Evolutionary conservation across 352 stramenopile species (phyloP).

Genomic region (Aphanomyces cochlioides): DNA sequence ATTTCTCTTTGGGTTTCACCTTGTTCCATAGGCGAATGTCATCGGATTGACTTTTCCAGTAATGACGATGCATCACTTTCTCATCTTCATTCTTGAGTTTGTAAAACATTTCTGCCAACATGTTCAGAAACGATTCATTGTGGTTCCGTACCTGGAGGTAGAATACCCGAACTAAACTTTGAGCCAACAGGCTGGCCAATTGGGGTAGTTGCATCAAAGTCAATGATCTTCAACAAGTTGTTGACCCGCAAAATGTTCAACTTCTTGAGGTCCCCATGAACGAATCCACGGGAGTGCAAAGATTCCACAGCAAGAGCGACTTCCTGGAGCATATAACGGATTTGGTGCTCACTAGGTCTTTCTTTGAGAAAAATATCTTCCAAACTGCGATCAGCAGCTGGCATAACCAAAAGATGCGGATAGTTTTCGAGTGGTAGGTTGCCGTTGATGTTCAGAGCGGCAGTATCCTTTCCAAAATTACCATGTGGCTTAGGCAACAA

Average conservation of each 20-base stretch:
- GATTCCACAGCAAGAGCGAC: not conserved
- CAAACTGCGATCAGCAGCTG: not conserved
- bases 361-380: constrained; percentile 8
- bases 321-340: not conserved
- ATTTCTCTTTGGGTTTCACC: not conserved
- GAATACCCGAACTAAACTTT: constrained; percentile 30
- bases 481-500: not conserved
- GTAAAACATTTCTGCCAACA: constrained; percentile 1
- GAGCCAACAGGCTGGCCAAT: constrained; percentile 10
- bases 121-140: not conserved
- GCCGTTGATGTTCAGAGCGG: not conserved
- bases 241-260: constrained; percentile 30
- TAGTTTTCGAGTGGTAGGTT: not conserved
- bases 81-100: constrained; percentile 1
- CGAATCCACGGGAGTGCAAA: not conserved
- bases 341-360: not conserved
- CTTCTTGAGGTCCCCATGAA: constrained; percentile 34
- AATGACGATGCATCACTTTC: not conserved
- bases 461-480: not conserved
- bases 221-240: constrained; percentile 27
- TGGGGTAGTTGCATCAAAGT: constrained; percentile 24
- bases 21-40: not conserved
- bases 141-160: constrained; percentile 18
- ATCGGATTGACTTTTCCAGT: not conserved
- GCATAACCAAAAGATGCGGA: constrained; percentile 4